Conservation (phyloP, 768 basidiomycete genomes). For the Lentinula guzmanii region DNA sequence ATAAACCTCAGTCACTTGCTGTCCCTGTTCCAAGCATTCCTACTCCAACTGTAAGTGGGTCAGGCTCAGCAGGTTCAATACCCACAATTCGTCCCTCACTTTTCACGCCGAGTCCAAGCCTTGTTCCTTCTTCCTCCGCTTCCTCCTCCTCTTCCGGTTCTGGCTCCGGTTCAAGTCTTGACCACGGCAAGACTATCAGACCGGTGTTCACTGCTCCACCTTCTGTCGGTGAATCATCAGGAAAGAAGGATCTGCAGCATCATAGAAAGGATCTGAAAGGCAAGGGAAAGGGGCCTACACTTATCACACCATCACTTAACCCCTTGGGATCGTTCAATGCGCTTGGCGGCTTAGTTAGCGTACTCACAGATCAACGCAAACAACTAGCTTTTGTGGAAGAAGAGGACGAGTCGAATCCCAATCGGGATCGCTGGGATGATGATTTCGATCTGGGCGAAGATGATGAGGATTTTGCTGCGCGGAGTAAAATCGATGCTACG, state of each 20-base stretch:
- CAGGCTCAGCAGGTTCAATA: neutral
- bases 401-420: slow-evolving; percentile 76
- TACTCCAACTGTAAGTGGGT: neutral
- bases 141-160: slow-evolving; percentile 2
- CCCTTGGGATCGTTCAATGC: neutral
- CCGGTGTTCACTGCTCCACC: neutral
- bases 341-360: neutral
- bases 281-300: neutral
- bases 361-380: neutral
- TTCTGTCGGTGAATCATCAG: neutral
- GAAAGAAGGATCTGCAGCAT: neutral
- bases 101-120: neutral
- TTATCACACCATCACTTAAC: neutral
- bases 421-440: slow-evolving; percentile 68
- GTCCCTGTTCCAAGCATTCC: neutral
- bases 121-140: neutral
- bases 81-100: neutral
- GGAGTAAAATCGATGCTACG: neutral
- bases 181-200: neutral
- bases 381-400: slow-evolving; percentile 32
- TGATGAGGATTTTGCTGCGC: slow-evolving; percentile 1
- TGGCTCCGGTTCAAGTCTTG: neutral
- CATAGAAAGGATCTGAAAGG: neutral
- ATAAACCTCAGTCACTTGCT: neutral
- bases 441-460: slow-evolving; percentile 64